Evolutionary conservation across 805 yeast species (phyloP), one percentile per base, ranked within the genome.

Genomic region (Wickerhamomyces chambardii): DNA sequence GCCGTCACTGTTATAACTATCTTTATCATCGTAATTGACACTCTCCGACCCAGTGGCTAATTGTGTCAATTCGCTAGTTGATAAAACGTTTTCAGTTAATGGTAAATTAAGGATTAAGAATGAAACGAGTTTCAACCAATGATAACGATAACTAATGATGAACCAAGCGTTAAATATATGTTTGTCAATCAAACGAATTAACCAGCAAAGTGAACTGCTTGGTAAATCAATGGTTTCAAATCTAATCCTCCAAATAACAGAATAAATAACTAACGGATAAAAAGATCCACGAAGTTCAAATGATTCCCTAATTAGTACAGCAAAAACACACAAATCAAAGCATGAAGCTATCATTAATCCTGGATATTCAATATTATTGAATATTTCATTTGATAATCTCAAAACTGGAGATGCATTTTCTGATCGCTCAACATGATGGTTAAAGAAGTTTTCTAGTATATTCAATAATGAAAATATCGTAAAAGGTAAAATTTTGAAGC

Each of bases 401-500:
- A 47, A 47, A 1, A 43, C 37, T 1, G 68, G 64, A 32, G 53
- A 59, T 7, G 53, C 43, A 28, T 64, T 68, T 24, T n/a, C n/a
- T n/a, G n/a, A n/a, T n/a, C n/a, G n/a, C n/a, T n/a, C n/a, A n/a
- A n/a, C n/a, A n/a, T n/a, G n/a, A n/a, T n/a, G n/a, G n/a, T n/a
- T n/a, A n/a, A n/a, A n/a, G n/a, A n/a, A n/a, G n/a, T n/a, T n/a
- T n/a, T n/a, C n/a, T n/a, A n/a, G n/a, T 25, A 63, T 41, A 38
- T 66, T 66, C 35, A 66, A 46, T n/a, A 56, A 44, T 4, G 70
- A 64, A 40, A 64, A 66, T 8, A 58, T 49, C n/a, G 58, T 53
- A 43, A 64, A 65, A 2, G 71, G 69, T 19, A 59, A 37, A 30
- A 66, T 39, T 39, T 66, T 66, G 27, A 58, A 35, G n/a, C 57